These are phyloP conservation scores for Dipteronia sinensis DNA, from an alignment of 345 rosid genomes.

Conservation along the genomic window DNA sequence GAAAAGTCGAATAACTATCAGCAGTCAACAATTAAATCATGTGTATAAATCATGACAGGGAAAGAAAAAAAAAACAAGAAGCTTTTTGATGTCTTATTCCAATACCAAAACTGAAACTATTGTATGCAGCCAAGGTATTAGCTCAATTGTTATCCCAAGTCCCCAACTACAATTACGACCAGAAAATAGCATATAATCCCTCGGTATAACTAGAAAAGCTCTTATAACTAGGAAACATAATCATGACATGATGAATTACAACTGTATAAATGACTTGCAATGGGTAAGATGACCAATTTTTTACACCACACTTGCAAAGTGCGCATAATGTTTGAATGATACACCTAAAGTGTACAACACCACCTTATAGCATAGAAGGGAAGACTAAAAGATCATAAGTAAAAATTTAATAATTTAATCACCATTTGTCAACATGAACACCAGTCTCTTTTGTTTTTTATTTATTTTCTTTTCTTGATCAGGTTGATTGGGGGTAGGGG, in stretches of 20 bases:
- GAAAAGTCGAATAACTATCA: not conserved
- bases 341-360: not conserved
- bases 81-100: not conserved
- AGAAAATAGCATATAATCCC: not conserved
- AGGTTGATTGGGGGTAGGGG: not conserved
- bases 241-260: not conserved
- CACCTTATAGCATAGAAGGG: not conserved
- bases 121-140: not conserved
- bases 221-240: not conserved
- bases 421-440: not conserved
- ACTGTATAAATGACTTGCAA: not conserved
- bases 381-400: not conserved
- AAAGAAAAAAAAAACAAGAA: not conserved
- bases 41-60: not conserved
- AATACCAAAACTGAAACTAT: not conserved
- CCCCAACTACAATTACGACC: not conserved
- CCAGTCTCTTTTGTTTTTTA: not conserved
- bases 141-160: not conserved
- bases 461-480: not conserved
- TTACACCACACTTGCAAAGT: not conserved
- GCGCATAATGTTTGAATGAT: not conserved
- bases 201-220: not conserved
- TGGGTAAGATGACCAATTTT: not conserved
- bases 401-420: not conserved
- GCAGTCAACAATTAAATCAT: not conserved